Evolutionary conservation across 2,329 filamentous ascomycete genomes (phyloP).

Genomic region (Fusarium sp.): DNA sequence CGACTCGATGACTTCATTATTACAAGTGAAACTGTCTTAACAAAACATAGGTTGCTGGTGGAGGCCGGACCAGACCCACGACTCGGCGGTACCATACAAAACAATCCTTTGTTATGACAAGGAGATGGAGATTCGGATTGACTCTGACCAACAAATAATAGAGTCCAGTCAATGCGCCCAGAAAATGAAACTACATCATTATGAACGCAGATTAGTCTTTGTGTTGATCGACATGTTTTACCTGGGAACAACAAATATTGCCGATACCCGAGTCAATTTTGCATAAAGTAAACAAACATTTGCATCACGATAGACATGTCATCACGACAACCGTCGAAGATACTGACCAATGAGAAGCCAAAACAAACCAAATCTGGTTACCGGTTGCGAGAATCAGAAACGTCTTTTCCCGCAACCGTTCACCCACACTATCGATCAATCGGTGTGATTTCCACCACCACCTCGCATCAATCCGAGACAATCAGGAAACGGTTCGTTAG

Average conservation of each 20-base stretch:
- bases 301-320: slow-evolving; percentile 31
- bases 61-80: slow-evolving; percentile 5
- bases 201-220: slow-evolving; percentile 7
- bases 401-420: slow-evolving; percentile 38
- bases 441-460: slow-evolving; percentile 24
- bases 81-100: slow-evolving; percentile 3
- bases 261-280: slow-evolving; percentile 20
- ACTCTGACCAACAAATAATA: slow-evolving; percentile 1
- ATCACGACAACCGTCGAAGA: slow-evolving; percentile 22
- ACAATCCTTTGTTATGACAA: slow-evolving; percentile 19
- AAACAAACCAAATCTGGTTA: slow-evolving; percentile 8
- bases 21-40: slow-evolving; percentile 8
- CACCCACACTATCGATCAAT: slow-evolving; percentile 29
- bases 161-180: neutral
- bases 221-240: slow-evolving; percentile 13
- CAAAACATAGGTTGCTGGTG: slow-evolving; percentile 11
- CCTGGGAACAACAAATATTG: slow-evolving; percentile 9
- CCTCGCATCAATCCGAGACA: slow-evolving; percentile 21
- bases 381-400: slow-evolving; percentile 17
- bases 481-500: neutral
- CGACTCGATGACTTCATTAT: slow-evolving; percentile 29
- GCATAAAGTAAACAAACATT: slow-evolving; percentile 36
- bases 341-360: slow-evolving; percentile 32
- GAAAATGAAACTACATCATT: slow-evolving; percentile 17
- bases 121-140: slow-evolving; percentile 1